Evolutionary conservation across 2,329 filamentous ascomycete species (phyloP).

Genomic region (Neofusicoccum laricinum): DNA sequence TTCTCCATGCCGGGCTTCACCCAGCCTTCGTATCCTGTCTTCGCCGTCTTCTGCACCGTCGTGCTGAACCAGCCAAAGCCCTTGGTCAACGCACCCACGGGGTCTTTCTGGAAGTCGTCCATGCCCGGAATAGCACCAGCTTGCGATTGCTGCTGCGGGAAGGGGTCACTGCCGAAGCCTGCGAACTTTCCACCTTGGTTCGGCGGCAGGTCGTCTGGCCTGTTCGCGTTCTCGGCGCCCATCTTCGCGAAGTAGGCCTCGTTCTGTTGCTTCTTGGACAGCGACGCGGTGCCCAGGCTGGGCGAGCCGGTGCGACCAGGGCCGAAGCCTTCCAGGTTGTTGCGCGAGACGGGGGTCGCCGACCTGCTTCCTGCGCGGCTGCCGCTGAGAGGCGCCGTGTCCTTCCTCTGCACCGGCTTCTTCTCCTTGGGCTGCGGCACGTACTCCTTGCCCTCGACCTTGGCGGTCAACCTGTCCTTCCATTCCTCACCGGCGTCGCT

Average conservation of each 20-base stretch:
- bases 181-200: conserved; percentile 89
- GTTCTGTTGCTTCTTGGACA: conserved; percentile 60
- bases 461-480: conserved; percentile 84
- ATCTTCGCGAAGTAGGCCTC: conserved; percentile 88
- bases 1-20: conserved; percentile 90
- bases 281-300: conserved; percentile 36
- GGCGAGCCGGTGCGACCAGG: conserved; percentile 35
- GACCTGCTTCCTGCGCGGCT: conserved; percentile 35
- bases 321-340: conserved; percentile 29
- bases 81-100: conserved; percentile 81
- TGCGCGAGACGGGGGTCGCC: conserved; percentile 38
- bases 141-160: conserved; percentile 45
- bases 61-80: conserved; percentile 92
- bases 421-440: conserved; percentile 61
- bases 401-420: conserved; percentile 34
- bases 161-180: conserved; percentile 81
- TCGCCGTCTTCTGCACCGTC: conserved; percentile 84
- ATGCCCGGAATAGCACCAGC: conserved; percentile 59
- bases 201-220: conserved; percentile 73
- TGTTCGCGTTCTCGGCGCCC: conserved; percentile 75
- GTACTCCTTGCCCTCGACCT: conserved; percentile 85
- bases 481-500: conserved; percentile 90
- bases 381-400: conserved; percentile 25
- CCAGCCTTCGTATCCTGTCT: conserved; percentile 85
- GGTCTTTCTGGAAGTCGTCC: conserved; percentile 90